Evolutionary conservation across 2,329 filamentous ascomycete genomes (phyloP).

Genomic region (Pyricularia pennisetigena): DNA sequence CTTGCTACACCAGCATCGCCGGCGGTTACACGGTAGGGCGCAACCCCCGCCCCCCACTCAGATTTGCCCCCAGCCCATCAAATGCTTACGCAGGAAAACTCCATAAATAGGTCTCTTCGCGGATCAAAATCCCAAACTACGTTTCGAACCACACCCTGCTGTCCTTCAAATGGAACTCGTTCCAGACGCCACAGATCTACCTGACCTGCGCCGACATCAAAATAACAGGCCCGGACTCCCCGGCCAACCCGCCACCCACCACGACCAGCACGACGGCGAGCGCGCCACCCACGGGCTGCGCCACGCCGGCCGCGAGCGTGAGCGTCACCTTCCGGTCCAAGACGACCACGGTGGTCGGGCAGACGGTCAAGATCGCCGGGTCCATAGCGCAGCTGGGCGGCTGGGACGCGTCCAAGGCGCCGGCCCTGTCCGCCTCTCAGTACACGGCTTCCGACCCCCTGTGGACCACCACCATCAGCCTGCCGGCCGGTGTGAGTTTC

Average conservation of each 20-base stretch:
- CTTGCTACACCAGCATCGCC: not conserved
- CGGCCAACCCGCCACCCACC: not conserved
- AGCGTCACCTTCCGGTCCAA: not conserved
- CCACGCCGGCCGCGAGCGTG: not conserved
- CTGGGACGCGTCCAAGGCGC: not conserved
- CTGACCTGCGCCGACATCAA: slow-evolving; percentile 41
- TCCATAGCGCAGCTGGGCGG: not conserved
- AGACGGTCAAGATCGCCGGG: not conserved
- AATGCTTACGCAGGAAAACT: not conserved
- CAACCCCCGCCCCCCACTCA: no score
- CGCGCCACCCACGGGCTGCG: not conserved
- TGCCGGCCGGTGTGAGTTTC: not conserved
- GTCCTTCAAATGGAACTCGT: slow-evolving; percentile 44
- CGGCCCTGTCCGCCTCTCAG: not conserved
- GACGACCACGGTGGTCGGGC: not conserved
- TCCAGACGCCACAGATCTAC: slow-evolving; percentile 43
- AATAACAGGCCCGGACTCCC: not conserved
- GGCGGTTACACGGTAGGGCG: not conserved
- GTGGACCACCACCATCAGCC: not conserved
- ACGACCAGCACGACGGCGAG: not conserved
- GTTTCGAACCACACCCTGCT: slow-evolving; percentile 38
- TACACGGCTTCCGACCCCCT: not conserved
- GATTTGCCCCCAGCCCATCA: no score
- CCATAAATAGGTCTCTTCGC: slow-evolving; percentile 25
- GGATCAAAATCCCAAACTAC: slow-evolving; percentile 38